A percentile compares a stretch with the other conserved stretches of the same genome.
Conservation (phyloP, 805 yeast species). For the Starmerella cellae region DNA sequence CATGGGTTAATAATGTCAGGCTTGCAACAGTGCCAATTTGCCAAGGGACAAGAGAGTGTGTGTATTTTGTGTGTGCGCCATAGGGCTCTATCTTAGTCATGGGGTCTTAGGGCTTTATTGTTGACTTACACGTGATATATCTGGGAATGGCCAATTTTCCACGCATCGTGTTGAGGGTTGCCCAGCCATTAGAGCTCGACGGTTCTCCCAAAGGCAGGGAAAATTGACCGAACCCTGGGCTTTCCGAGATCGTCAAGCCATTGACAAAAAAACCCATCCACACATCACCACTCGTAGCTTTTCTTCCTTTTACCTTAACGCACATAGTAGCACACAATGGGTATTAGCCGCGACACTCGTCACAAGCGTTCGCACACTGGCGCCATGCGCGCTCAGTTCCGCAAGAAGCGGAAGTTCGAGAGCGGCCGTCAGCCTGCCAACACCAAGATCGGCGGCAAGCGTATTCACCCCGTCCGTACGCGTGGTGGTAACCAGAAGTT, state of each 20-base stretch:
- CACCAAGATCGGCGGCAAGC: constrained; percentile 98
- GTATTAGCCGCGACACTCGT: constrained; percentile 99
- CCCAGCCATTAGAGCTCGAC: neutral
- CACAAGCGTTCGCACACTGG: constrained; percentile 99
- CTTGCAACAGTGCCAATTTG: too few species aligned
- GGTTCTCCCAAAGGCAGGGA: neutral
- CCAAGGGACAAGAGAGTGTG: too few species aligned
- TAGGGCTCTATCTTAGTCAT: constrained; percentile 1
- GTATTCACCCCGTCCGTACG: constrained; percentile 98
- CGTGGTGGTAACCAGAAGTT: constrained; percentile 99
- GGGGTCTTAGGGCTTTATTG: neutral
- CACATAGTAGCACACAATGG: constrained; percentile 46
- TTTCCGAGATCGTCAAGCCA: neutral
- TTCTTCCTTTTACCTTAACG: constrained; percentile 8
- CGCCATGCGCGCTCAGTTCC: constrained; percentile 99
- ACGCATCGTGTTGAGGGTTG: neutral
- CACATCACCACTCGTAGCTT: neutral
- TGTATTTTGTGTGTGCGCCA: neutral
- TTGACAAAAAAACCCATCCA: constrained; percentile 8
- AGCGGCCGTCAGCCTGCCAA: constrained; percentile 99
- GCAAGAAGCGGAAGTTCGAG: constrained; percentile 99
- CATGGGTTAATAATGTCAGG: too few species aligned
- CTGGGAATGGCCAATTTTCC: neutral
- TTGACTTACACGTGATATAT: neutral
- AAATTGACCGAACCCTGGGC: neutral